Evolutionary conservation across 306 rosid species (phyloP).

Genomic region (Cyamopsis tetragonoloba): DNA sequence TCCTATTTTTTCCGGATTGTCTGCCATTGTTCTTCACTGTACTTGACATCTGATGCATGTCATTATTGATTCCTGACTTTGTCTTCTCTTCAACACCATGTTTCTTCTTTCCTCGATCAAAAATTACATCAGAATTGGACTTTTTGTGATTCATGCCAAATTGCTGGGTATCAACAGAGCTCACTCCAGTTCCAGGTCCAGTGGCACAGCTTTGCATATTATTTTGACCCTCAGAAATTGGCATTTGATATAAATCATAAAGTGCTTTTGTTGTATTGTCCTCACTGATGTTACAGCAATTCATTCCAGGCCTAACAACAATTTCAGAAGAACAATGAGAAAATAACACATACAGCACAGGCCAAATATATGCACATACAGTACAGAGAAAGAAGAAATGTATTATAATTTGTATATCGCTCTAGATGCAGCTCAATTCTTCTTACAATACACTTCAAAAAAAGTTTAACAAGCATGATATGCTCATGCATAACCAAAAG

Average conservation of each 20-base stretch:
- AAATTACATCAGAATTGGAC: constrained; percentile 22
- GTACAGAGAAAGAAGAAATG: not conserved
- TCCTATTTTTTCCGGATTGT: constrained; percentile 36
- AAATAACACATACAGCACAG: constrained; percentile 2
- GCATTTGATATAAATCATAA: constrained; percentile 45
- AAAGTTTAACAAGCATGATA: not conserved
- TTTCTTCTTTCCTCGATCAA: constrained; percentile 46
- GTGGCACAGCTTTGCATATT: constrained; percentile 31
- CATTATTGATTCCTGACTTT: constrained; percentile 25
- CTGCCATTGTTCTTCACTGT: constrained; percentile 30
- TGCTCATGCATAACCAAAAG: constrained; percentile 3
- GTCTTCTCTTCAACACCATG: constrained; percentile 27
- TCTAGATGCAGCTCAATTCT: not conserved
- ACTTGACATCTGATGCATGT: constrained; percentile 18
- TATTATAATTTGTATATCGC: not conserved
- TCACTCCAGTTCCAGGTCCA: constrained; percentile 30
- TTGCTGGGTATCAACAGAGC: constrained; percentile 23
- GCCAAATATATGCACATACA: not conserved
- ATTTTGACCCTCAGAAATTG: constrained; percentile 39
- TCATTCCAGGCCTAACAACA: constrained; percentile 65
- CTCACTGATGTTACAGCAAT: constrained; percentile 55
- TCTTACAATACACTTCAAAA: not conserved
- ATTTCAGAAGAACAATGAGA: constrained; percentile 23
- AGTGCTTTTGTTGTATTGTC: constrained; percentile 53
- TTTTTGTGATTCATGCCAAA: constrained; percentile 21